Evolutionary conservation across 2,329 filamentous ascomycete species (phyloP).

Genomic region (Colletotrichum cordylinicola): DNA sequence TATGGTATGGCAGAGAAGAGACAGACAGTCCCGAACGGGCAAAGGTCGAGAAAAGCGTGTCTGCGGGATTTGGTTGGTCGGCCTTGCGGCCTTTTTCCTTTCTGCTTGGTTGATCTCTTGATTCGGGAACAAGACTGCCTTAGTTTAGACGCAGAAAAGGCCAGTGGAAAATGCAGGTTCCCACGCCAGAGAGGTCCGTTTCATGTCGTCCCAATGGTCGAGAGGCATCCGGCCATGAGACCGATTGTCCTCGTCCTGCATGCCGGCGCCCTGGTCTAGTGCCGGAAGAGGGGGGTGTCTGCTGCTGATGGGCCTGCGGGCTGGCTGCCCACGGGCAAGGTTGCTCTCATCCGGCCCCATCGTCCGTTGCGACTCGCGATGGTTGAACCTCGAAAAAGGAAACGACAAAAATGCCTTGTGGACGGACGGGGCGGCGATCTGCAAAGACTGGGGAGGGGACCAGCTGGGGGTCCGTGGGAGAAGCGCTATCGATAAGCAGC

Average conservation of each 20-base stretch:
- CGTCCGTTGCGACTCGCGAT: background rate
- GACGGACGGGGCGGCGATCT: background rate
- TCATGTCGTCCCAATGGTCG: conserved; percentile 13
- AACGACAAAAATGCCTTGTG: background rate
- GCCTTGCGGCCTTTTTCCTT: background rate
- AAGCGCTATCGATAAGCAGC: conserved; percentile 20
- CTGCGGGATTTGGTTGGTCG: background rate
- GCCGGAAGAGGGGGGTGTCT: background rate
- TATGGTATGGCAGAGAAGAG: background rate
- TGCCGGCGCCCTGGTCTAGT: background rate
- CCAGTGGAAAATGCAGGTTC: background rate
- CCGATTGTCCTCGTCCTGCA: conserved; percentile 1
- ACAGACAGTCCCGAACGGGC: background rate
- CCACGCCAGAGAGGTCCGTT: background rate
- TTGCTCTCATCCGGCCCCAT: background rate
- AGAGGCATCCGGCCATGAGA: conserved; percentile 4
- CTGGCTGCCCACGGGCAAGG: background rate
- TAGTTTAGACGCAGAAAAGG: background rate
- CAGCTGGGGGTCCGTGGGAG: background rate
- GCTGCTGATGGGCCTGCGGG: background rate
- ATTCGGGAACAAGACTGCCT: background rate
- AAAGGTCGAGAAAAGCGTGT: background rate
- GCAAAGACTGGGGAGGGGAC: background rate
- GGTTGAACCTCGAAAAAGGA: background rate
- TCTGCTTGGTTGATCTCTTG: background rate